A percentile compares a stretch with the other conserved stretches of the same genome.
Evolutionary conservation across 768 basidiomycete species (phyloP).

Genomic region (Rubroboletus pulcherrimus): DNA sequence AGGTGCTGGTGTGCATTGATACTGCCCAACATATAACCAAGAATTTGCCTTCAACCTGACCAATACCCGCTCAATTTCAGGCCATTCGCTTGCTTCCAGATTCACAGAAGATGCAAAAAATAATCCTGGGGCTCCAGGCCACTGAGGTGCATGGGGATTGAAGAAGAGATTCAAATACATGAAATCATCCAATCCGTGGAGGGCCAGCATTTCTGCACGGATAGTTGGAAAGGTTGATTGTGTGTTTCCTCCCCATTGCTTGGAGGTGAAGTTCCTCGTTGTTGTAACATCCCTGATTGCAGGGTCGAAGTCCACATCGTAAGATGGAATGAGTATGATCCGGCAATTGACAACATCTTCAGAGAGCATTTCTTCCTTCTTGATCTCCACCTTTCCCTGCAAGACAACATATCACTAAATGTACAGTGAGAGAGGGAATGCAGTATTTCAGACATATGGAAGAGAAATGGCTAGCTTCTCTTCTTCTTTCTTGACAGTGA

Average conservation of each 20-base stretch:
- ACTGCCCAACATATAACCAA: slow-evolving; percentile 22
- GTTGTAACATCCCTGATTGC: slow-evolving; percentile 17
- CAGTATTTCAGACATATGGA: background rate
- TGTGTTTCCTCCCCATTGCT: slow-evolving; percentile 16
- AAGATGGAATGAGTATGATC: background rate
- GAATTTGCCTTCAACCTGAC: slow-evolving; percentile 9
- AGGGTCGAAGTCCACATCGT: slow-evolving; percentile 13
- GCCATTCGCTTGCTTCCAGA: background rate
- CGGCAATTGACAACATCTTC: slow-evolving; percentile 18
- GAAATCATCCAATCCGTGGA: slow-evolving; percentile 17
- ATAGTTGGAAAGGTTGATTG: slow-evolving; percentile 14
- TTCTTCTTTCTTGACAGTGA: slow-evolving; percentile 18
- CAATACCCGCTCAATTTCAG: background rate
- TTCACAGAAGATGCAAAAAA: slow-evolving; percentile 10
- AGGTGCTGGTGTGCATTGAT: slow-evolving; percentile 6
- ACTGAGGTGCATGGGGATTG: slow-evolving; percentile 18
- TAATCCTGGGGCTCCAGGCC: slow-evolving; percentile 15
- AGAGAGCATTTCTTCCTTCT: slow-evolving; percentile 19
- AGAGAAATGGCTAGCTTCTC: background rate
- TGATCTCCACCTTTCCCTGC: slow-evolving; percentile 13
- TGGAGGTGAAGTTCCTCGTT: slow-evolving; percentile 13
- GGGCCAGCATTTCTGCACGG: slow-evolving; percentile 6
- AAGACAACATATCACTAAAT: background rate
- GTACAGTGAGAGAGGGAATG: background rate
- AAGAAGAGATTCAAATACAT: slow-evolving; percentile 17